Evolutionary conservation across 2,329 filamentous ascomycete genomes (phyloP).

Genomic region (Fusarium illudens): DNA sequence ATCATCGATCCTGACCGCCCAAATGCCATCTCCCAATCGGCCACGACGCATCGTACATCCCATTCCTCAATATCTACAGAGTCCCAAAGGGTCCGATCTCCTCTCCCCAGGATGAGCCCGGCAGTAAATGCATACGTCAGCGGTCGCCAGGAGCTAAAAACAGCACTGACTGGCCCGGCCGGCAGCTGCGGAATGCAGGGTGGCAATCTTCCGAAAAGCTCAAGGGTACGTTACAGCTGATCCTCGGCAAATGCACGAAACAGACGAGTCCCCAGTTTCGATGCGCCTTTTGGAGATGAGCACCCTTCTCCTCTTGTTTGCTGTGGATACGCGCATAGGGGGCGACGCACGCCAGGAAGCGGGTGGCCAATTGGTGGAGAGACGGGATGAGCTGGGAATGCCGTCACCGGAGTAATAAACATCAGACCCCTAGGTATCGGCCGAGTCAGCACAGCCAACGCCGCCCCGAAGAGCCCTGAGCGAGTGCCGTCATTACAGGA

Average conservation of each 20-base stretch:
- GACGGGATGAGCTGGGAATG: background rate
- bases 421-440: background rate
- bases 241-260: background rate
- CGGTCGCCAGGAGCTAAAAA: background rate
- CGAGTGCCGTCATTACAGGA: background rate
- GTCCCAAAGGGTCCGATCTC: background rate
- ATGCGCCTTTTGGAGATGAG: background rate
- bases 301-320: background rate
- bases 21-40: background rate
- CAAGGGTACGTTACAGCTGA: background rate
- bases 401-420: constrained; percentile 8
- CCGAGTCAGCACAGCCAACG: background rate
- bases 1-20: background rate
- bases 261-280: background rate
- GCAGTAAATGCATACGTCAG: background rate
- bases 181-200: background rate
- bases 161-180: background rate
- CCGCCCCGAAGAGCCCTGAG: background rate
- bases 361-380: background rate
- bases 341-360: background rate
- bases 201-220: background rate
- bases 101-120: background rate
- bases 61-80: background rate
- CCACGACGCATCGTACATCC: background rate
- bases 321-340: background rate